phyloP scores from a whole-genome alignment of 1,139 yeast species.

The Scheffersomyces stambukii region DNA sequence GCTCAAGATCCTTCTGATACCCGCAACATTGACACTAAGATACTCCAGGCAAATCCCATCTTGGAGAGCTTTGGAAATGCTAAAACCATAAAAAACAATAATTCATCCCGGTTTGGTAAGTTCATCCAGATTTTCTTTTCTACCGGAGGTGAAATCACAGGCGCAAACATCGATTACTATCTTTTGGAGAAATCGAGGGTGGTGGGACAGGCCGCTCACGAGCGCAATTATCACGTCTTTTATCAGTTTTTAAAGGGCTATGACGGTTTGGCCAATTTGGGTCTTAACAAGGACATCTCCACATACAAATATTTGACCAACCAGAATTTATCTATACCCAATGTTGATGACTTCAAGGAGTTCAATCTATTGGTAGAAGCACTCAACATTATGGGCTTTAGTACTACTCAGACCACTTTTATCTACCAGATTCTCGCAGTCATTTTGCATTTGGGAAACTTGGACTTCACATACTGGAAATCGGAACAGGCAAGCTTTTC shows the following conservation, averaged over 20 bases:
- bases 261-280: slow-evolving; percentile 45
- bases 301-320: slow-evolving; percentile 57
- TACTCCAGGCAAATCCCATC: slow-evolving; percentile 91
- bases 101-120: slow-evolving; percentile 96
- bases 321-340: slow-evolving; percentile 53
- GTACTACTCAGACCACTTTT: slow-evolving; percentile 48
- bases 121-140: slow-evolving; percentile 85
- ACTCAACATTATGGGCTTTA: slow-evolving; percentile 70
- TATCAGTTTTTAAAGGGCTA: slow-evolving; percentile 82
- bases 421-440: slow-evolving; percentile 70
- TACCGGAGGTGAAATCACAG: slow-evolving; percentile 61
- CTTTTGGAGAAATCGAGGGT: slow-evolving; percentile 91
- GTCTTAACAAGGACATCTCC: slow-evolving; percentile 42
- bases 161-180: slow-evolving; percentile 95
- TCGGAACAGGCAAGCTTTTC: slow-evolving; percentile 79
- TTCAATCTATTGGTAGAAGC: slow-evolving; percentile 61
- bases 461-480: slow-evolving; percentile 66
- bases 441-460: slow-evolving; percentile 81
- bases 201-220: slow-evolving; percentile 68
- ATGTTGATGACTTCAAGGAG: slow-evolving; percentile 72
- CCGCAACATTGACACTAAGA: slow-evolving; percentile 65
- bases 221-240: slow-evolving; percentile 89
- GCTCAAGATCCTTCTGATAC: slow-evolving; percentile 5
- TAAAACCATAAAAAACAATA: slow-evolving; percentile 89
- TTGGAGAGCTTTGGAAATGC: slow-evolving; percentile 97